Conservation (phyloP, 2,329 filamentous ascomycete species). For the Fusarium graminum region DNA sequence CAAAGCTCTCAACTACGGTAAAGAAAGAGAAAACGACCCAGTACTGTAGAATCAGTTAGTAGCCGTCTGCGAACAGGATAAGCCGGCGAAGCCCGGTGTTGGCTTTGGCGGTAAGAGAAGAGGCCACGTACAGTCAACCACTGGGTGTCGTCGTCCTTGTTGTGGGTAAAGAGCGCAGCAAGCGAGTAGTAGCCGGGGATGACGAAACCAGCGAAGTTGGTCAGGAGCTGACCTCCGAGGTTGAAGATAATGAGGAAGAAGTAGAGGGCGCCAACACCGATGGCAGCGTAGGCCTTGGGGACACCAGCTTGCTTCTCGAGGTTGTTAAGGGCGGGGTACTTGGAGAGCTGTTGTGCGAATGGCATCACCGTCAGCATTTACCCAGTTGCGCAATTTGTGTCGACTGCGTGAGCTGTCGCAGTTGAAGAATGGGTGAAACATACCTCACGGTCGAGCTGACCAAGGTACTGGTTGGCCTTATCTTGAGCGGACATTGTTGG, state of each 20-base stretch:
- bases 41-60: conserved; percentile 70
- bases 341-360: conserved; percentile 74
- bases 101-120: conserved; percentile 16
- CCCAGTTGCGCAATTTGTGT: conserved; percentile 35
- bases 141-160: conserved; percentile 84
- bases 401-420: conserved; percentile 19
- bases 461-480: conserved; percentile 80
- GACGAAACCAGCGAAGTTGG: conserved; percentile 86
- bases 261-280: conserved; percentile 82
- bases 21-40: conserved; percentile 89
- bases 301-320: conserved; percentile 86
- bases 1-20: conserved; percentile 83
- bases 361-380: conserved; percentile 46
- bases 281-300: conserved; percentile 86
- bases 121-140: conserved; percentile 74
- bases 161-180: conserved; percentile 77
- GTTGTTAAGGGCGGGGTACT: conserved; percentile 86
- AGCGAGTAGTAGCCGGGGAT: conserved; percentile 89
- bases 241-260: conserved; percentile 95
- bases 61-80: conserved; percentile 11
- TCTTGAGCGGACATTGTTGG: conserved; percentile 77
- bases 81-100: conserved; percentile 8
- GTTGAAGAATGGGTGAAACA: conserved; percentile 49
- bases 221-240: conserved; percentile 87
- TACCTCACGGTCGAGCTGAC: conserved; percentile 87